Base-by-base conservation (phyloP, 805 yeast species). In the Schwanniomyces occidentalis region DNA sequence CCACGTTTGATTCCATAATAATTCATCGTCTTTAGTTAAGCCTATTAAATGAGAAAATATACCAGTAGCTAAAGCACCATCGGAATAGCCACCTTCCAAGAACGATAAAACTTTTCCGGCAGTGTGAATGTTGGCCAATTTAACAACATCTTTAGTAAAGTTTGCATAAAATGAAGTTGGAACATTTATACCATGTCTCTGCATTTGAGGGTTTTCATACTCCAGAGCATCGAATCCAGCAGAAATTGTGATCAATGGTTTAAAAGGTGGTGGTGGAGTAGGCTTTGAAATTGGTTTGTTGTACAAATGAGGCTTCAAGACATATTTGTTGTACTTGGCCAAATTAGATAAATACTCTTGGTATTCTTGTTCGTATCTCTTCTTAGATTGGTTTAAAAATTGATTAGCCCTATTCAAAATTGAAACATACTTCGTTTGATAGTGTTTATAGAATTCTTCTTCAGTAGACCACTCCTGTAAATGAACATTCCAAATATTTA, bases 221-320 rank as follows among this genome's bases (percentile, higher is more conserved):
- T 86, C 95, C 12, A 85, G 79, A 2, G 93, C 95, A 61, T 86
- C 95, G 54, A 86, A 87, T 2, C 95, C 95, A 0, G 95, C 90
- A 27, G 95, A 85, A 1, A 86, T 69, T n/a, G 82, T 72, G 3
- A 87, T 76, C 40, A 85, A 46, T 8, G 75, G 71, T 40, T 64
- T 65, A 48, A 63, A 66, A 1, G 63, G 57, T 6, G 52, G 60
- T 4, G 71, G 73, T 4, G 68, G 62, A 2, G 32, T 40, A 15
- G 68, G 70, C 38, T 61, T 53, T 12, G 38, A 34, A 8, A 56
- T 37, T 8, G 61, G 52, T 30, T 48, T 58, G 26, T 42, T 46
- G 37, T 48, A 56, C 27, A 57, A 41, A 37, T 58, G 63, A 2
- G 66, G 63, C 41, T 61, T 63, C 7, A 47, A 33, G 25, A 56